Evolutionary conservation across 2,329 filamentous ascomycete genomes (phyloP).

Genomic region (Dactylonectria macrodidyma): DNA sequence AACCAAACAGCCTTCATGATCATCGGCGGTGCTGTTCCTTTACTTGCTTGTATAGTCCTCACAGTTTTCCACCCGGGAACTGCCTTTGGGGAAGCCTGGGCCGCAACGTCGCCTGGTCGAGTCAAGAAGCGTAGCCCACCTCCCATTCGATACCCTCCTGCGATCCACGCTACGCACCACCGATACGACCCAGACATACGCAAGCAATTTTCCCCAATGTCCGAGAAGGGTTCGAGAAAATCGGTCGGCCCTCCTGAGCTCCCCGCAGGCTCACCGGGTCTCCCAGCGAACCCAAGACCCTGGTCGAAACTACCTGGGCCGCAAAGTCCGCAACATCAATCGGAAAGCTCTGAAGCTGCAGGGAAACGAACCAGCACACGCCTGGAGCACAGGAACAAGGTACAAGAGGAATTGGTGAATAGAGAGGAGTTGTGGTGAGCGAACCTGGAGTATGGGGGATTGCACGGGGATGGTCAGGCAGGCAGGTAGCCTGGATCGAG

Average conservation of each 20-base stretch:
- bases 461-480: neutral
- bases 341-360: neutral
- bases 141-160: conserved; percentile 35
- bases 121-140: conserved; percentile 38
- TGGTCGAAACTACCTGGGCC: conserved; percentile 40
- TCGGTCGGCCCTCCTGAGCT: conserved; percentile 41
- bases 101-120: conserved; percentile 54
- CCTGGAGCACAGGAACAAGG: neutral
- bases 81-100: conserved; percentile 59
- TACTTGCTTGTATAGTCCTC: conserved; percentile 55
- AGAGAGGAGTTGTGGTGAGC: conserved; percentile 31
- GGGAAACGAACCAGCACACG: neutral
- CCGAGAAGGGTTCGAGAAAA: conserved; percentile 35
- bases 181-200: conserved; percentile 54
- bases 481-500: neutral
- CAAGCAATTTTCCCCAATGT: conserved; percentile 48
- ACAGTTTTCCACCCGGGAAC: conserved; percentile 55
- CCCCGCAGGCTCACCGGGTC: conserved; percentile 47
- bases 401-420: conserved; percentile 15
- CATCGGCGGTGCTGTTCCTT: conserved; percentile 58
- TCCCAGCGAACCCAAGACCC: conserved; percentile 49
- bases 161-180: conserved; percentile 47
- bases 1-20: conserved; percentile 57
- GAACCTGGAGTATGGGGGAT: neutral
- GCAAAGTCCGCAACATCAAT: neutral